Evolutionary conservation across 2,329 filamentous ascomycete species (phyloP), one percentile per base, ranked within the genome.

Genomic region (Fusarium oligoseptatum): DNA sequence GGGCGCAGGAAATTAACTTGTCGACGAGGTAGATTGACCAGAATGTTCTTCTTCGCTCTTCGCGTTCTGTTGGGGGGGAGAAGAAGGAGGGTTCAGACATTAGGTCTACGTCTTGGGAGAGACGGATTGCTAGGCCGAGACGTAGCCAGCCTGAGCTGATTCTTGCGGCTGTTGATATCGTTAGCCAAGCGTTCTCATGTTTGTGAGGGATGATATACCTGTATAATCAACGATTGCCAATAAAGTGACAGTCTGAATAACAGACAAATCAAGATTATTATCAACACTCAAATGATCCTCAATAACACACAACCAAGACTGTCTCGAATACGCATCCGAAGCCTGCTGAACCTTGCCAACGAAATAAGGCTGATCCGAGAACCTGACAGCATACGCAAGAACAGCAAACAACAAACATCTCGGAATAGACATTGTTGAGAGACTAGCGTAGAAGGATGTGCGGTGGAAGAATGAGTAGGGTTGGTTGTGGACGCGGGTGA

Each of bases 21-120:
- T 84, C 83, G 2, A 83, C 73, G 8, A 84, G 76, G 63, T 83
- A 84, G 22, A 84, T 75, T 4, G 83, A 84, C 83, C 83, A 84
- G 56, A 84, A 84, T 0, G 81, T 77, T 12, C 80, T 71, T 6
- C 82, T 72, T n/a, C 81, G 76, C 65, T 84, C 82, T 27, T 58
- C 56, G 2, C 56, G 56, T n/a, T 58, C 56, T n/a, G 34, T 58
- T n/a, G 56, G 34, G 0, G 63, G 36, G 7, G 81, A 72, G 34
- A 52, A n/a, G 1, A 39, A 9, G 1, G 72, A 60, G 1, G 81
- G 79, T 43, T 84, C 82, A 9, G 75, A 58, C 76, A 81, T 83
- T 36, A 84, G 77, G 14, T 77, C 71, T 12, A 83, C 57, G 45
- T 81, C 82, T 67, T 84, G 82, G 1, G 81, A 80, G 34, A 84